Percentiles rank a stretch among this genome's conserved stretches.
phyloP scores from a whole-genome alignment of 2,329 filamentous ascomycete species.

The Ophiobolus disseminans region DNA sequence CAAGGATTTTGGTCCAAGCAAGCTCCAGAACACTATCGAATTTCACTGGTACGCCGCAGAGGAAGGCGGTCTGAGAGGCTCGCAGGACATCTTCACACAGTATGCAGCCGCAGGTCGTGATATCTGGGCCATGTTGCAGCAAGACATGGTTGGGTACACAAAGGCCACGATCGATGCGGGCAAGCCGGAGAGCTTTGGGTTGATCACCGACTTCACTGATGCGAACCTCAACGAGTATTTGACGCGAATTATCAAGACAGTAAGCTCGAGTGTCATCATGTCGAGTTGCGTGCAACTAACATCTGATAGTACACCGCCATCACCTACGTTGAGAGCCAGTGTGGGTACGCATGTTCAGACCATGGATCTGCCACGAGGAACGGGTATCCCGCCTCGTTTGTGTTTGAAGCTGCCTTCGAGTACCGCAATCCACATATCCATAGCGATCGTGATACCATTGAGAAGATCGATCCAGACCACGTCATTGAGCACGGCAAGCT shows the following conservation, averaged over 20 bases:
- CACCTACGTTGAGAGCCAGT: slow-evolving; percentile 85
- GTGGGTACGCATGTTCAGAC: slow-evolving; percentile 82
- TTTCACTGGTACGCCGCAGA: slow-evolving; percentile 96
- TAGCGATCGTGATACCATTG: slow-evolving; percentile 70
- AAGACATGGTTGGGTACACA: slow-evolving; percentile 88
- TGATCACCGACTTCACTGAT: slow-evolving; percentile 91
- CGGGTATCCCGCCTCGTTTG: slow-evolving; percentile 75
- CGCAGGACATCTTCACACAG: slow-evolving; percentile 82
- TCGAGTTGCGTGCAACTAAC: background rate
- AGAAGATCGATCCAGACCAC: slow-evolving; percentile 80
- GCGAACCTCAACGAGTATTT: slow-evolving; percentile 81
- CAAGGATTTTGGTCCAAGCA: slow-evolving; percentile 70
- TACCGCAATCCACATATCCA: slow-evolving; percentile 71
- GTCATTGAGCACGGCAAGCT: slow-evolving; percentile 89
- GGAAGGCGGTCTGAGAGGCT: slow-evolving; percentile 83
- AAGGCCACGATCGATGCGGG: slow-evolving; percentile 82
- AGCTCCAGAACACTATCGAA: slow-evolving; percentile 83
- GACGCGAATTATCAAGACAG: slow-evolving; percentile 76
- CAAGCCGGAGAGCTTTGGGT: slow-evolving; percentile 81
- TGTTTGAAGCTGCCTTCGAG: slow-evolving; percentile 75
- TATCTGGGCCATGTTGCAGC: slow-evolving; percentile 94
- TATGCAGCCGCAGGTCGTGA: slow-evolving; percentile 76
- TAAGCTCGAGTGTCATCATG: background rate
- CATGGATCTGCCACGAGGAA: slow-evolving; percentile 75
- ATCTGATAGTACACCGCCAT: slow-evolving; percentile 76